phyloP scores from a whole-genome alignment of 2,329 filamentous ascomycete genomes.

The Fusarium keratoplasticum region DNA sequence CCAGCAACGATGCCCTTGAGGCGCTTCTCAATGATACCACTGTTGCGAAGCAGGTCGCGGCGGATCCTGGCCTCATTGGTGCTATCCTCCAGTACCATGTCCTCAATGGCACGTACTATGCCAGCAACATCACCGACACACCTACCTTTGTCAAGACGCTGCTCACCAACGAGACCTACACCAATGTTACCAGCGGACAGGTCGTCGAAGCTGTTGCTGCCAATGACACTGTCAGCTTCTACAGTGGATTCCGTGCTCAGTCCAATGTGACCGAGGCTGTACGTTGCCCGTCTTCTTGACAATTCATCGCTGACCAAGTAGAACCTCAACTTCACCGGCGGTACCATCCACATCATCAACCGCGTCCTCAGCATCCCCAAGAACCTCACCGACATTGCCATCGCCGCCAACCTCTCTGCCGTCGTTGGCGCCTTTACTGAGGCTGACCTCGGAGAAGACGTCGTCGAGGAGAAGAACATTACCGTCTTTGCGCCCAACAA shows the following conservation, averaged over 20 bases:
- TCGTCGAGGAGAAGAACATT: conserved; percentile 48
- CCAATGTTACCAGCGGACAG: conserved; percentile 58
- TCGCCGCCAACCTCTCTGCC: conserved; percentile 37
- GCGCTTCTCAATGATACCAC: conserved; percentile 59
- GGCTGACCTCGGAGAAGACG: conserved; percentile 38
- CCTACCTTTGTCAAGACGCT: conserved; percentile 54
- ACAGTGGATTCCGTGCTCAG: conserved; percentile 54
- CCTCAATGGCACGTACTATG: conserved; percentile 57
- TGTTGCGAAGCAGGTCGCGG: conserved; percentile 52
- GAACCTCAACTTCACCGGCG: conserved; percentile 58
- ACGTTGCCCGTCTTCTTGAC: conserved; percentile 1
- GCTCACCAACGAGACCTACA: conserved; percentile 56
- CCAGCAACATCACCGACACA: conserved; percentile 46
- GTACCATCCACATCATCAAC: conserved; percentile 63
- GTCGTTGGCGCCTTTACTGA: conserved; percentile 42
- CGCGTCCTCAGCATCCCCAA: conserved; percentile 54
- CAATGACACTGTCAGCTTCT: conserved; percentile 60
- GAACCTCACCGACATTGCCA: conserved; percentile 47
- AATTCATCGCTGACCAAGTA: conserved; percentile 6
- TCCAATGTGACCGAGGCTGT: conserved; percentile 51
- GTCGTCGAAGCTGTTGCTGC: conserved; percentile 53
- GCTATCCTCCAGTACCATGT: conserved; percentile 69
- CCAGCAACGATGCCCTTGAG: conserved; percentile 65
- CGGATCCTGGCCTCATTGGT: conserved; percentile 53
- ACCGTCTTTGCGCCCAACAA: conserved; percentile 74